Evolutionary conservation across 148 eudicot species (phyloP).

Genomic region (Nepenthes mirabilis): DNA sequence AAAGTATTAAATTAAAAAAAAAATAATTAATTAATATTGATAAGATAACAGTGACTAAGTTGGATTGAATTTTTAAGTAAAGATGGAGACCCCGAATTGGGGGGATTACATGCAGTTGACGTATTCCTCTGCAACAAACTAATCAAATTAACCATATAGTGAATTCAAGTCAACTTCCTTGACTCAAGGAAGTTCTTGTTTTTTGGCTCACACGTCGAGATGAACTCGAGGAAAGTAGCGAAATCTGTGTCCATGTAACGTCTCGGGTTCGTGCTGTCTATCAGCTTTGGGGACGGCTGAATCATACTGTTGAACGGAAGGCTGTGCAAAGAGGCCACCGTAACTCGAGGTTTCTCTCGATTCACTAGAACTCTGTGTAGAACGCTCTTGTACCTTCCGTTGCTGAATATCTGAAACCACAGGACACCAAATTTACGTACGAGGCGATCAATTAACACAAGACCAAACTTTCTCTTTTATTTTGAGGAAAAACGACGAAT

Average conservation of each 20-base stretch:
- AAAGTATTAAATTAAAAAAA: no score
- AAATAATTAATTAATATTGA: no score
- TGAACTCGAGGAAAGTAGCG: conserved; percentile 40
- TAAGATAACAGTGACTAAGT: no score
- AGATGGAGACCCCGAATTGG: no score
- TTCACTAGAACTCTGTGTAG: conserved; percentile 70
- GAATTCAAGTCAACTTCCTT: conserved; percentile 16
- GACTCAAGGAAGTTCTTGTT: conserved; percentile 61
- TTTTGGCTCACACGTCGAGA: conserved; percentile 50
- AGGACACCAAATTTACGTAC: neutral
- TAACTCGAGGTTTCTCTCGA: conserved; percentile 32
- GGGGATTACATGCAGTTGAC: no score
- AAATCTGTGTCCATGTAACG: conserved; percentile 67
- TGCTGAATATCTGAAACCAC: conserved; percentile 71
- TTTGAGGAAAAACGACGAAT: neutral
- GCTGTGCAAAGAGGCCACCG: conserved; percentile 62
- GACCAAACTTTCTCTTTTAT: neutral
- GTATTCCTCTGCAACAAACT: no score
- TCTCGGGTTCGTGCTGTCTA: conserved; percentile 46
- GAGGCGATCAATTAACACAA: neutral
- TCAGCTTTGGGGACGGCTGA: conserved; percentile 44
- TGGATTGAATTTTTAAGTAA: no score
- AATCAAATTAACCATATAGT: no score
- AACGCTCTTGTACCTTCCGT: conserved; percentile 79
- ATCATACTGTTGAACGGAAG: conserved; percentile 33